These are phyloP conservation scores for Alternaria brassicicola DNA, from an alignment of 2,329 filamentous ascomycete genomes.

Conservation along the genomic window DNA sequence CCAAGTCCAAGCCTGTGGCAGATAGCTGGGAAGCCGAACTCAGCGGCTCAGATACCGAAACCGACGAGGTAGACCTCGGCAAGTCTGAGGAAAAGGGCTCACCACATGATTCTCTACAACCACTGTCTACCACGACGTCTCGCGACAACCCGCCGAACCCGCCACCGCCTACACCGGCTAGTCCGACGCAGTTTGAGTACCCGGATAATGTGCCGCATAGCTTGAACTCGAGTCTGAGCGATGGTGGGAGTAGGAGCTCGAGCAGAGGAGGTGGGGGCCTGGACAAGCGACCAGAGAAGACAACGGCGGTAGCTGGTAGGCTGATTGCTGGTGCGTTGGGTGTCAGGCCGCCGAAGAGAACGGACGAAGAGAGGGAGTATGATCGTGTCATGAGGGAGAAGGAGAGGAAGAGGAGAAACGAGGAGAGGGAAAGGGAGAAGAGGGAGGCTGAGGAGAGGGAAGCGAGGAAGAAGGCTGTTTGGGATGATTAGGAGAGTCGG, in stretches of 20 bases:
- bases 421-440: constrained; percentile 70
- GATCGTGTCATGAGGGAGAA: constrained; percentile 82
- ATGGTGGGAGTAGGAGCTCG: constrained; percentile 13
- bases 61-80: constrained; percentile 22
- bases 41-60: constrained; percentile 45
- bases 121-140: constrained; percentile 21
- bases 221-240: constrained; percentile 1
- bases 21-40: constrained; percentile 84
- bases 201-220: constrained; percentile 33
- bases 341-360: constrained; percentile 77
- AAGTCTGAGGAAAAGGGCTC: not conserved
- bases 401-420: constrained; percentile 77
- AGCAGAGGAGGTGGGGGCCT: constrained; percentile 34
- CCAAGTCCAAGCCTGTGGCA: constrained; percentile 55
- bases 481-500: constrained; percentile 66
- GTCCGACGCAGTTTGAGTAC: constrained; percentile 43
- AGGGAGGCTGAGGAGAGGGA: constrained; percentile 69
- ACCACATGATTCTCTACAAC: constrained; percentile 22
- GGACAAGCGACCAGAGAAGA: constrained; percentile 77
- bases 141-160: constrained; percentile 31
- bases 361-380: constrained; percentile 87
- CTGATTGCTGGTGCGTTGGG: constrained; percentile 91
- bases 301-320: constrained; percentile 84
- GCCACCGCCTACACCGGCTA: constrained; percentile 46
- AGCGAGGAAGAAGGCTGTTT: constrained; percentile 80